These are phyloP conservation scores for Rhizopus arrhizus DNA, from an alignment of 371 early-diverging fungal genomes.

Conservation along the genomic window DNA sequence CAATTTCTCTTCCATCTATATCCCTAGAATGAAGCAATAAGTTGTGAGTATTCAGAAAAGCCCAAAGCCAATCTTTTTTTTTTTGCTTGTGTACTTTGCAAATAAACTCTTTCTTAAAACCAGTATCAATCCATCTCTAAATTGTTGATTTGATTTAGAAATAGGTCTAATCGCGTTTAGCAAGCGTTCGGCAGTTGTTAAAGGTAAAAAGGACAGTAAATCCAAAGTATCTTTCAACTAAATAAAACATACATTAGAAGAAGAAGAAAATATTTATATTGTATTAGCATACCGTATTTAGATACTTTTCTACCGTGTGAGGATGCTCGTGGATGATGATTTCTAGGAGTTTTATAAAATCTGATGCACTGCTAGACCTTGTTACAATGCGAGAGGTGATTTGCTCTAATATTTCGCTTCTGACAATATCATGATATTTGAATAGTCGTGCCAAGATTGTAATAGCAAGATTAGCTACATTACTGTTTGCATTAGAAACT, in stretches of 20 bases:
- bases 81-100: slow-evolving; percentile 52
- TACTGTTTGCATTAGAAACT: neutral
- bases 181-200: slow-evolving; percentile 52
- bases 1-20: slow-evolving; percentile 58
- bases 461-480: slow-evolving; percentile 43
- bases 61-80: neutral
- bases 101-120: slow-evolving; percentile 65
- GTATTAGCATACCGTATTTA: slow-evolving; percentile 30
- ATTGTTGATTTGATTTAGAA: slow-evolving; percentile 45
- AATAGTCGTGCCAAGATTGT: slow-evolving; percentile 50
- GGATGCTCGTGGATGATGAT: slow-evolving; percentile 49
- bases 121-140: slow-evolving; percentile 62
- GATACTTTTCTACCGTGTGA: slow-evolving; percentile 32
- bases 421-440: slow-evolving; percentile 60
- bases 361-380: slow-evolving; percentile 49
- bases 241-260: slow-evolving; percentile 8
- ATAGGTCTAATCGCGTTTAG: slow-evolving; percentile 56
- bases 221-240: slow-evolving; percentile 64
- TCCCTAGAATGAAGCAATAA: slow-evolving; percentile 35
- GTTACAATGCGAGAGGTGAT: slow-evolving; percentile 64
- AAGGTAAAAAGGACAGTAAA: slow-evolving; percentile 58
- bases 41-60: neutral
- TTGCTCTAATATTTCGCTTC: slow-evolving; percentile 63
- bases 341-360: slow-evolving; percentile 55
- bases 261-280: neutral